Base-by-base conservation (phyloP, 2,329 filamentous ascomycete species). In the Camptophora hylomeconis region DNA sequence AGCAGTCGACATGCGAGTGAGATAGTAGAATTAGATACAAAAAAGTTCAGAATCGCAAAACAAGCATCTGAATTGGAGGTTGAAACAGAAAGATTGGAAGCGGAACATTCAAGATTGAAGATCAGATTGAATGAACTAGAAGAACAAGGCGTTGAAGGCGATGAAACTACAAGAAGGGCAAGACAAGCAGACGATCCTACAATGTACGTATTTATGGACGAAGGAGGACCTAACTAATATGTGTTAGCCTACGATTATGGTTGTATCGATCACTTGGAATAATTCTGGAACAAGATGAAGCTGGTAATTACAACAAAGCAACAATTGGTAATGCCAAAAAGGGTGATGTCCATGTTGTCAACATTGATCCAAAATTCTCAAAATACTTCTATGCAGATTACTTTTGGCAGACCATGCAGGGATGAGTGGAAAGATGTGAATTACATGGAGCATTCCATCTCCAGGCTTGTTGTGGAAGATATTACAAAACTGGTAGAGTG, bases 11-110 rank as follows among this genome's bases (percentile, higher is more conserved):
- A 95, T 58, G 83, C 86, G 5, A 75, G 74, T 19, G 73, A 81
- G 49, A 93, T 95, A 38, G 68, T 89, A 12, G 71, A 78, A 21
- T 75, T 94, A 37, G 87, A 95, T 56, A 92, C 83, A 2, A 75
- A 86, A 44, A 94, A 94, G 51, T 95, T 95, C 58, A 77, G 84
- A 44, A 77, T 83, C 33, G 87, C 87, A n/a, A 95, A 95, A 56
- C 74, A 80, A 10, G 83, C 81, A 0, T 78, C 72, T 2, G 87
- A 95, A 51, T 64, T 89, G 5, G 86, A 94, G 60, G 84, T 87
- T 49, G 89, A 98, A 58, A 80, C 80, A n/a, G 87, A 95, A 62
- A 69, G 87, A n/a, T 61, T 95, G 24, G 75, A 80, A 32, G 71
- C 73, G 5, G 81, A 92, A 53, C 60, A 83, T 5, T 79, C 75